These are phyloP conservation scores for Diplodia scrobiculata DNA, from an alignment of 2,329 filamentous ascomycete genomes.

Conservation along the genomic window DNA sequence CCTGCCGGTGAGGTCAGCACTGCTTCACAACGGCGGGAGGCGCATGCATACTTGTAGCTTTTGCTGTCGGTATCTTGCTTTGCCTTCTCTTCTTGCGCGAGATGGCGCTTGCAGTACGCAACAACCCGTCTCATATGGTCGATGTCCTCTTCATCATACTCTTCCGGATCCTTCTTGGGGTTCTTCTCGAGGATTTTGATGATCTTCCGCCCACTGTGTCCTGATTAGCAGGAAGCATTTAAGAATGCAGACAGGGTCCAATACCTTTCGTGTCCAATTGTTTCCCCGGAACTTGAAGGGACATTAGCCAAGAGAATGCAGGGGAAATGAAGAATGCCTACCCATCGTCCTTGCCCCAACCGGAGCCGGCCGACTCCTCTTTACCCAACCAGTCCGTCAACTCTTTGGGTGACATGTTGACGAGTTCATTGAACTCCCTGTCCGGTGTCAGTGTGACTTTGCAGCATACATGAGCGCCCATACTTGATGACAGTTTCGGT, in stretches of 20 bases:
- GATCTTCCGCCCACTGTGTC: constrained; percentile 61
- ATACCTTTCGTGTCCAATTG: constrained; percentile 62
- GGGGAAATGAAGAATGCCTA: neutral
- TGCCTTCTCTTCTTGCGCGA: constrained; percentile 63
- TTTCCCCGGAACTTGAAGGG: constrained; percentile 55
- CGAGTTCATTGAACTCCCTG: constrained; percentile 65
- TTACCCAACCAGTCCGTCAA: constrained; percentile 64
- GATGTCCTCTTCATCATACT: constrained; percentile 61
- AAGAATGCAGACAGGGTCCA: neutral
- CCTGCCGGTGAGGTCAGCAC: constrained; percentile 7
- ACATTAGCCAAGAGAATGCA: neutral
- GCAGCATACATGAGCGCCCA: constrained; percentile 21
- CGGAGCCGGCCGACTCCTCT: constrained; percentile 60
- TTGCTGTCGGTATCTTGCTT: constrained; percentile 60
- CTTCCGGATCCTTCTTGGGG: constrained; percentile 57
- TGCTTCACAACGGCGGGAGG: too few species aligned
- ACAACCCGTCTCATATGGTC: constrained; percentile 66
- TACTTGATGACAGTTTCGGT: constrained; percentile 55
- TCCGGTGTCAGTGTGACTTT: neutral
- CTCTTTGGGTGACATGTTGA: constrained; percentile 66
- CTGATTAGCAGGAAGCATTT: neutral
- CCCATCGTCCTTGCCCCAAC: constrained; percentile 59
- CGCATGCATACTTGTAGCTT: constrained; percentile 53
- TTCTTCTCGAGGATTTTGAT: constrained; percentile 65
- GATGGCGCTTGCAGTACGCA: constrained; percentile 66